Conservation (phyloP, 306 rosid species). For the cucumber (Cucumis sativus) region Cucumber_9930_V3 NC_026660.2:25164001-25164500, state of each 20-base stretch:
- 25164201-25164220: conserved; percentile 6
- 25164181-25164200: conserved; percentile 16
- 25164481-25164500: neutral
- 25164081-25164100: neutral
- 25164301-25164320: conserved; percentile 4
- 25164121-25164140: neutral
- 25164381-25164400: neutral
- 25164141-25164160: conserved; percentile 10
- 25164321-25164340: conserved; percentile 7
- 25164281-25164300: conserved; percentile 11
- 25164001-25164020: neutral
- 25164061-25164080: neutral
- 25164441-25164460: neutral
- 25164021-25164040: neutral
- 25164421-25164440: neutral
- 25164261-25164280: conserved; percentile 3
- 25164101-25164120: neutral
- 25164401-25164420: neutral
- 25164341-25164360: conserved; percentile 12
- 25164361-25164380: conserved; percentile 17
- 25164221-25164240: conserved; percentile 13
- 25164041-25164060: neutral
- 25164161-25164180: conserved; percentile 11
- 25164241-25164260: conserved; percentile 12
- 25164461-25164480: neutral